Conservation (phyloP, 2,329 filamentous ascomycete species). For the Diaporthe eres region DNA sequence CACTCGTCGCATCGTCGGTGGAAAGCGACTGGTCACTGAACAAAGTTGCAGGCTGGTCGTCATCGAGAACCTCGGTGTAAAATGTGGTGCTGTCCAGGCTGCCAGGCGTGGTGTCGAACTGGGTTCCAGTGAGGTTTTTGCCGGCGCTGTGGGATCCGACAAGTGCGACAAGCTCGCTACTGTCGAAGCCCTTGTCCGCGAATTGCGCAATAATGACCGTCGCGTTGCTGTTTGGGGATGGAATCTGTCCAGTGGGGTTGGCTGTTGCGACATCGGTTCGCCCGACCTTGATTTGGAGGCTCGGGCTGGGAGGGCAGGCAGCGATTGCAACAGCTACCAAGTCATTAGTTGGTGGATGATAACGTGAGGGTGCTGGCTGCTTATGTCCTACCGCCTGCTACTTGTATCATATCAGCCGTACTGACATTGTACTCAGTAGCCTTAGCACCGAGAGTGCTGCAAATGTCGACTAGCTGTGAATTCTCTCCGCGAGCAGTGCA, state of each 20-base stretch:
- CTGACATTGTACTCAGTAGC: conserved; percentile 46
- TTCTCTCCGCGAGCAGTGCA: conserved; percentile 48
- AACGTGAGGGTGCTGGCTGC: not conserved
- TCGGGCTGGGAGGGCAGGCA: conserved; percentile 45
- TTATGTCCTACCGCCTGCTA: conserved; percentile 47
- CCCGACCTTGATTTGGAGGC: conserved; percentile 46
- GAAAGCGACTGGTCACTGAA: conserved; percentile 46
- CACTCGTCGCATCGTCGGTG: conserved; percentile 45
- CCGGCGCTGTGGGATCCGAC: conserved; percentile 47
- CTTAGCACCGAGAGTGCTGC: conserved; percentile 45
- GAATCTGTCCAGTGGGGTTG: conserved; percentile 45
- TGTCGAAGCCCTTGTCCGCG: conserved; percentile 46
- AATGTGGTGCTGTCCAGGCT: conserved; percentile 45
- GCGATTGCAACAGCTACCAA: conserved; percentile 45
- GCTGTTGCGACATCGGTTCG: conserved; percentile 46
- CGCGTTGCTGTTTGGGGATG: conserved; percentile 42
- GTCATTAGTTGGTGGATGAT: not conserved
- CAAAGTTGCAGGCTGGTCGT: conserved; percentile 44
- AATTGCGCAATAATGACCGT: conserved; percentile 44
- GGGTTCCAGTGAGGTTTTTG: conserved; percentile 44
- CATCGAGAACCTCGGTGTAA: conserved; percentile 48
- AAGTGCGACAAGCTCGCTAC: conserved; percentile 47
- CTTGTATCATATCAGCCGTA: conserved; percentile 49
- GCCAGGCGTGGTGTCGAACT: conserved; percentile 45
- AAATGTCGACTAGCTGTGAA: conserved; percentile 46